These are phyloP conservation scores for Cytospora chrysosperma DNA, from an alignment of 2,329 filamentous ascomycete species.

Conservation along the genomic window DNA sequence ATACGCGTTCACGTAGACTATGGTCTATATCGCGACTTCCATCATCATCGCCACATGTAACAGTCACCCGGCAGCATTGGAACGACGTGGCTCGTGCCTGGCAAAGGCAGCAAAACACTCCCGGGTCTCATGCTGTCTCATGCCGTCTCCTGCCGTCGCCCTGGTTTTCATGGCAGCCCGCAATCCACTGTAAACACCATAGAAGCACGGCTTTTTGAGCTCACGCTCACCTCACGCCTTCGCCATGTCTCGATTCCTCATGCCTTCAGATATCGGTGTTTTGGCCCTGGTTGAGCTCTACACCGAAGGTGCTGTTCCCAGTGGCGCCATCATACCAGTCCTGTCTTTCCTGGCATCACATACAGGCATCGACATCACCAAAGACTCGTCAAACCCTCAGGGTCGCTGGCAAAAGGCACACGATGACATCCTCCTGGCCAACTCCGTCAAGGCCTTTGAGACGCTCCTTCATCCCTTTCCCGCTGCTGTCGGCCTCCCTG, in stretches of 20 bases:
- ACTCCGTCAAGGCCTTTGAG: conserved; percentile 59
- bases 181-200: not conserved
- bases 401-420: conserved; percentile 50
- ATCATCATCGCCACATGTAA: not conserved
- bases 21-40: conserved; percentile 6
- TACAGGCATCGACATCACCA: conserved; percentile 42
- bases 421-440: conserved; percentile 50
- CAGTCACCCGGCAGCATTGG: not conserved
- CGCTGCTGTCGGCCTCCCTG: conserved; percentile 61
- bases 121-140: not conserved
- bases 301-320: conserved; percentile 57
- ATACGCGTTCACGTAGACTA: not conserved
- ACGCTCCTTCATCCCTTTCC: conserved; percentile 52
- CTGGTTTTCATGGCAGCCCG: not conserved
- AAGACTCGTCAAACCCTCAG: conserved; percentile 25
- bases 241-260: conserved; percentile 76
- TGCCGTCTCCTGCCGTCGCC: not conserved
- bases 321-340: conserved; percentile 40
- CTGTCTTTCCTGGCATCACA: conserved; percentile 43
- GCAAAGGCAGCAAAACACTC: not conserved
- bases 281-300: conserved; percentile 82
- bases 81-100: not conserved
- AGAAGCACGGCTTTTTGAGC: not conserved
- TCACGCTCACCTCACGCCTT: not conserved
- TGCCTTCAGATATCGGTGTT: conserved; percentile 83